These are phyloP conservation scores for Geotrichum europaeum DNA, from an alignment of 1,139 yeast species.

Conservation along the genomic window DNA sequence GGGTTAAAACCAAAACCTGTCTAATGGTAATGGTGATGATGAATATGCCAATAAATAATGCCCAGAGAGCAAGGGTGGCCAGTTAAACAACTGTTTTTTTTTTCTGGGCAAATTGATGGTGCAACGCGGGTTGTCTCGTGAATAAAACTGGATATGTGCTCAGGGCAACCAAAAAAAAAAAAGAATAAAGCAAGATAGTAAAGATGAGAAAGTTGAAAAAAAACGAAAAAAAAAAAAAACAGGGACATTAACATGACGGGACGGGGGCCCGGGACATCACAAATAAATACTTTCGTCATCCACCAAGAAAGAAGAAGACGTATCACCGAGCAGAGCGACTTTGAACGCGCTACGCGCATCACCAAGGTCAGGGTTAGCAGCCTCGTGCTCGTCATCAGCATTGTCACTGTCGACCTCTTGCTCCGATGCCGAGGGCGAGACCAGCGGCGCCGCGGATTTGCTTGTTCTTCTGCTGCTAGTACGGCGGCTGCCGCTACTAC, in stretches of 20 bases:
- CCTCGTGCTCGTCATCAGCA: background rate
- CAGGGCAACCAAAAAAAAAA: background rate
- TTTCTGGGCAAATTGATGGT: too few species aligned
- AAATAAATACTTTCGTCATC: background rate
- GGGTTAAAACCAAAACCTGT: too few species aligned
- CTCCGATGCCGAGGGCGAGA: background rate
- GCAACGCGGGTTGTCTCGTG: too few species aligned
- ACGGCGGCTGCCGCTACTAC: background rate
- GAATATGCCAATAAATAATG: too few species aligned
- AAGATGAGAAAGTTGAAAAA: background rate
- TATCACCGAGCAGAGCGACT: background rate
- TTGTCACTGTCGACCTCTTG: background rate
- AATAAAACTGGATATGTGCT: background rate
- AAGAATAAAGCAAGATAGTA: too few species aligned
- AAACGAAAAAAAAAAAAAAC: too few species aligned
- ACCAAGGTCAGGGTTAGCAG: background rate
- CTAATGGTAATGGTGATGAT: too few species aligned
- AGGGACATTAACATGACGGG: background rate
- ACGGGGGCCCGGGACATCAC: background rate
- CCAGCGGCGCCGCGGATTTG: background rate
- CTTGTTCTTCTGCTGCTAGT: background rate
- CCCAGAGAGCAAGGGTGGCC: too few species aligned
- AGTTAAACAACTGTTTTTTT: too few species aligned
- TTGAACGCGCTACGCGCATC: background rate
- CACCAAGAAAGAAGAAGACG: background rate